Conservation (phyloP, 257 asterid species). For the Primulina huaijiensis region DNA sequence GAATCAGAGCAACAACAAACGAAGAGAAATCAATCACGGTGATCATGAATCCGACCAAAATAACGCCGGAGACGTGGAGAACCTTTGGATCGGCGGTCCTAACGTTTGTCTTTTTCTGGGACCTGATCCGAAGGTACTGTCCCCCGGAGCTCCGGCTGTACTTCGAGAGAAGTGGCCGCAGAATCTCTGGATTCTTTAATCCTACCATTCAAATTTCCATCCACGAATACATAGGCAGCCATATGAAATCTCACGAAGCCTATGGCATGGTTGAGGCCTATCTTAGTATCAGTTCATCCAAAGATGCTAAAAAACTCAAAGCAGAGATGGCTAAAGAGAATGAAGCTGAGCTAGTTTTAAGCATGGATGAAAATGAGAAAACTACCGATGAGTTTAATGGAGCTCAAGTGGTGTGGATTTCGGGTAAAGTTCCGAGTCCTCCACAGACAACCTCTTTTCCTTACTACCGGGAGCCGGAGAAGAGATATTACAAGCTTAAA, state of each 20-base stretch:
- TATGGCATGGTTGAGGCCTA: slow-evolving; percentile 45
- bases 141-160: slow-evolving; percentile 36
- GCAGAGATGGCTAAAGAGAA: slow-evolving; percentile 40
- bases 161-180: slow-evolving; percentile 21
- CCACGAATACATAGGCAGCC: slow-evolving; percentile 39
- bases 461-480: slow-evolving; percentile 30
- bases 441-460: not conserved
- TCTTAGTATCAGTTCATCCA: slow-evolving; percentile 34
- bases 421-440: slow-evolving; percentile 25
- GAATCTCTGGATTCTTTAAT: slow-evolving; percentile 31
- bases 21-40: not conserved
- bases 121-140: slow-evolving; percentile 37
- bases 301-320: slow-evolving; percentile 40
- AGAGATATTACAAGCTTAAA: slow-evolving; percentile 33
- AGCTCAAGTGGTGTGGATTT: slow-evolving; percentile 36
- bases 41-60: slow-evolving; percentile 23
- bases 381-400: slow-evolving; percentile 37
- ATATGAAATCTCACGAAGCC: slow-evolving; percentile 44
- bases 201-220: slow-evolving; percentile 45
- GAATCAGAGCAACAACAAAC: not conserved
- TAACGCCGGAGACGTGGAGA: slow-evolving; percentile 34
- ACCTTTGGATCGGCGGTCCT: slow-evolving; percentile 30
- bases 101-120: slow-evolving; percentile 43
- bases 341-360: slow-evolving; percentile 36
- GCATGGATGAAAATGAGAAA: slow-evolving; percentile 49